A percentile compares a stretch with the other conserved stretches of the same genome.
These are phyloP conservation scores for Apiospora rasikravindrae DNA, from an alignment of 2,329 filamentous ascomycete species.

Conservation along the genomic window DNA sequence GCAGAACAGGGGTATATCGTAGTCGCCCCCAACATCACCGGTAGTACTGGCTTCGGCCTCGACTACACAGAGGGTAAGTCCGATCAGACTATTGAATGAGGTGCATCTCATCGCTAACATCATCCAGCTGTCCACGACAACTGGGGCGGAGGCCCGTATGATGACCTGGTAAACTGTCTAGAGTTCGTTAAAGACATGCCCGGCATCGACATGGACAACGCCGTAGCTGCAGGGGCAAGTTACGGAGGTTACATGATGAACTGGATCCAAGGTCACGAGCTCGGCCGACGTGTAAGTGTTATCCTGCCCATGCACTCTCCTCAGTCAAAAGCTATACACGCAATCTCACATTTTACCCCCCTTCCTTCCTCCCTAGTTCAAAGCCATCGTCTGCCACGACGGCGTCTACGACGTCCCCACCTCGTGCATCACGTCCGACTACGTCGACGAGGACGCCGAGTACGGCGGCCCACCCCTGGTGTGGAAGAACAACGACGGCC, in stretches of 20 bases:
- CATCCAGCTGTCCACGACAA: slow-evolving; percentile 50
- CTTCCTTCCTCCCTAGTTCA: slow-evolving; percentile 47
- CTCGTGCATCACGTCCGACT: slow-evolving; percentile 36
- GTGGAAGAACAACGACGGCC: slow-evolving; percentile 51
- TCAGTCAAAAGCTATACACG: neutral
- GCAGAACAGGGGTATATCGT: slow-evolving; percentile 67
- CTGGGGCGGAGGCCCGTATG: slow-evolving; percentile 60
- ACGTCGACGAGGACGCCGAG: slow-evolving; percentile 31
- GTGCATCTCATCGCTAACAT: slow-evolving; percentile 27
- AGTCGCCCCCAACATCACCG: slow-evolving; percentile 63
- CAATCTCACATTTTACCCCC: too few species aligned
- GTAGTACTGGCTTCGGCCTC: slow-evolving; percentile 61
- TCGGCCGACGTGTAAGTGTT: slow-evolving; percentile 49
- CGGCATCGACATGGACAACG: slow-evolving; percentile 58
- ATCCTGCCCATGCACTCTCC: neutral
- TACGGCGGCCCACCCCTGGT: slow-evolving; percentile 51
- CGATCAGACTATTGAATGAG: neutral
- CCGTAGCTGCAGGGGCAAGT: slow-evolving; percentile 57
- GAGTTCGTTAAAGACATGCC: slow-evolving; percentile 55
- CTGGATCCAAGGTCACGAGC: slow-evolving; percentile 60
- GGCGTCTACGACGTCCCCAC: slow-evolving; percentile 45
- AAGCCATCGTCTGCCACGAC: slow-evolving; percentile 60
- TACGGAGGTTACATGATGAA: slow-evolving; percentile 68
- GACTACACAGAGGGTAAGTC: slow-evolving; percentile 40
- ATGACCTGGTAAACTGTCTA: slow-evolving; percentile 60